These are phyloP conservation scores for Deuterostichococcus epilithicus DNA, from an alignment of 139 green algal species.

Conservation along the genomic window DNA sequence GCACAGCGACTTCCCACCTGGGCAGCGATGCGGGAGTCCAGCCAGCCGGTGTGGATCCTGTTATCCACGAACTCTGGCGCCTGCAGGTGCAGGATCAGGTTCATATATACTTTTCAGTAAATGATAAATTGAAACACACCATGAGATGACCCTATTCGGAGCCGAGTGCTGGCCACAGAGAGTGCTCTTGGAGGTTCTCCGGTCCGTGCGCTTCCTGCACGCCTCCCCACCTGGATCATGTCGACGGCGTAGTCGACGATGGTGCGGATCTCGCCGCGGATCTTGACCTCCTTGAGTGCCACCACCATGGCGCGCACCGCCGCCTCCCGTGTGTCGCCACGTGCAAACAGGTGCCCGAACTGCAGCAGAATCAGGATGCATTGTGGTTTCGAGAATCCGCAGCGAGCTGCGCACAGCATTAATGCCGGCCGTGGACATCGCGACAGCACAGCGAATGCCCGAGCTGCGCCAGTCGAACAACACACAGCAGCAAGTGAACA, in stretches of 20 bases:
- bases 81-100: too few species aligned
- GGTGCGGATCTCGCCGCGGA: conserved; percentile 95
- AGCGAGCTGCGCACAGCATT: too few species aligned
- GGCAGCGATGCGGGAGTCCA: conserved; percentile 89
- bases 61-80: conserved; percentile 67
- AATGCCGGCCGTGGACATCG: too few species aligned
- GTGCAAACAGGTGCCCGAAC: conserved; percentile 98
- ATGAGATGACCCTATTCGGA: too few species aligned
- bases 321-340: conserved; percentile 69
- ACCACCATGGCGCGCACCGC: conserved; percentile 91
- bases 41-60: conserved; percentile 91
- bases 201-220: not conserved
- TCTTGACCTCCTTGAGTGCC: conserved; percentile 87
- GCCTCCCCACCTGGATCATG: conserved; percentile 59
- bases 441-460: too few species aligned
- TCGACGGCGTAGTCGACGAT: conserved; percentile 83
- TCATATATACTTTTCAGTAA: too few species aligned
- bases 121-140: too few species aligned
- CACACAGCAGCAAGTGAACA: too few species aligned
- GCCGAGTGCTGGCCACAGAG: too few species aligned
- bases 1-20: conserved; percentile 44
- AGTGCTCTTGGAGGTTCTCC: too few species aligned
- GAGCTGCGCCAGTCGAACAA: too few species aligned
- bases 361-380: conserved; percentile 40
- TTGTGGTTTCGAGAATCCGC: too few species aligned